Evolutionary conservation across 1,284 basidiomycete genomes (phyloP), one percentile per base, ranked within the genome.

Genomic region (Boletellus deceptivus): DNA sequence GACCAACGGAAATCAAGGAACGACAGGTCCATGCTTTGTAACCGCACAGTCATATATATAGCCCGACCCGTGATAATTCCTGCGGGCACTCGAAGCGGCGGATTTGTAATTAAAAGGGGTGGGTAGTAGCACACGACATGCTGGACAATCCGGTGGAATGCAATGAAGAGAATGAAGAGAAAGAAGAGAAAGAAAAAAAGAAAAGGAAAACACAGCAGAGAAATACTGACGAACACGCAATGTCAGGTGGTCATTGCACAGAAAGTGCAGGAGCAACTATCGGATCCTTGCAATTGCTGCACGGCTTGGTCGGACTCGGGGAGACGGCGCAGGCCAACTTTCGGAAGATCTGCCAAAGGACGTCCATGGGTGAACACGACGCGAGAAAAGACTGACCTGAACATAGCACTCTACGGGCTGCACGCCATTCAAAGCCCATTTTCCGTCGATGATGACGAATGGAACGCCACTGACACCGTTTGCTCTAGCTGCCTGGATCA

Each of bases 401-500:
- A 84, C 70, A 59, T 82, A 91, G 14, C 86, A 83, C 34, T 89
- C 86, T 35, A 79, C 77, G 6, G 81, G 74, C 65, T 91, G 89
- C 4, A 83, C 84, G 6, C 89, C 89, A 43, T 81, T 84, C 42
- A 91, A 73, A 9, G 85, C 86, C 86, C 87, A 91, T 59, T 83
- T 83, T 17, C 82, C 80, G 61, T 91, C 85, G 56, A 93, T 85
- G 62, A 91, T 82, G 42, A 83, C 82, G 70, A 90, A 82, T 3
- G 91, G 90, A 6, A 92, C 88, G 33, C 90, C 89, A 1, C 79
- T 86, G 47, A 93, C 82, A 18, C 89, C 89, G 52, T 82, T 82
- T 33, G 74, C 74, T 54, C 82, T 79, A 18, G 86, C 87, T 35
- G 84, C 79, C 8, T 78, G 72, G 53, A 85, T 80, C 74, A 86